These are phyloP conservation scores for Mycosarcoma mackinlayi DNA, from an alignment of 1,284 basidiomycete genomes.

Conservation along the genomic window DNA sequence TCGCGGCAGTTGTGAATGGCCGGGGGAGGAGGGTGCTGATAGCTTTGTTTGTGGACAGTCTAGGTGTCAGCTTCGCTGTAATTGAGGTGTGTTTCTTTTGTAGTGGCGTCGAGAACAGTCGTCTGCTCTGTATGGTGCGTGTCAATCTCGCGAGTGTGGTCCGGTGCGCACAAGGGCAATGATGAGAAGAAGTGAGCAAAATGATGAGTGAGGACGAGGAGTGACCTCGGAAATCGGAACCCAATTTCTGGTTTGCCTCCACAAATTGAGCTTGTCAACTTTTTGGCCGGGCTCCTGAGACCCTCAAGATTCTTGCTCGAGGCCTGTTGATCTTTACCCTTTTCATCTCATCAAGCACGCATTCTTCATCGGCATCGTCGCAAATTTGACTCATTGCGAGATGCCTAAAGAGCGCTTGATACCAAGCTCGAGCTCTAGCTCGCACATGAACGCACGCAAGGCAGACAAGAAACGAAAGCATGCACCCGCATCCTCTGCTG, in stretches of 20 bases:
- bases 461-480: constrained; percentile 13
- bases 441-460: too few species aligned
- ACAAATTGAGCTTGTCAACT: constrained; percentile 3
- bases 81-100: background rate
- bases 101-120: too few species aligned
- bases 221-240: background rate
- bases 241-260: constrained; percentile 1
- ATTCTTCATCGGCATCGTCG: background rate
- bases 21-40: too few species aligned
- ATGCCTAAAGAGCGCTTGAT: background rate
- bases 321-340: background rate
- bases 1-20: constrained; percentile 21
- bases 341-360: background rate
- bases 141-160: background rate
- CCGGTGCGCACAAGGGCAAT: background rate
- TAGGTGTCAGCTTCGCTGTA: too few species aligned
- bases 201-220: too few species aligned
- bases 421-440: too few species aligned
- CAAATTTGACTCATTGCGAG: background rate
- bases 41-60: too few species aligned
- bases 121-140: too few species aligned
- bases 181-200: background rate
- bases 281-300: too few species aligned
- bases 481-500: background rate
- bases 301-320: background rate